These are phyloP conservation scores for Calocybe indica DNA, from an alignment of 768 basidiomycete species.

Conservation along the genomic window DNA sequence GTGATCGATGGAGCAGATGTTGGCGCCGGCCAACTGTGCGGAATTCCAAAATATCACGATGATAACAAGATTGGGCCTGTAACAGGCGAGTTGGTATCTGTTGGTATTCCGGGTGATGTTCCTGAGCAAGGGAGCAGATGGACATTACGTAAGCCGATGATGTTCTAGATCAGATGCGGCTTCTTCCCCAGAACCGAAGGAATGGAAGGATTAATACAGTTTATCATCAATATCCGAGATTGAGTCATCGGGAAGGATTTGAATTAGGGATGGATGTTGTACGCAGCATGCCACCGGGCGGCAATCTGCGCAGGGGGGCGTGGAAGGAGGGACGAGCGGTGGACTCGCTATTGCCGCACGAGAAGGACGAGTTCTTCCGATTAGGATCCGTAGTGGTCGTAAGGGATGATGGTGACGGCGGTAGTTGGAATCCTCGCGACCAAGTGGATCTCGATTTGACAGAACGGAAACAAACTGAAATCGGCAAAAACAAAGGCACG, in stretches of 20 bases:
- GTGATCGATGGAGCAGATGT: too few relatives aligned
- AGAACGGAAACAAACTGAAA: constrained; percentile 41
- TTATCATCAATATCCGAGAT: constrained; percentile 25
- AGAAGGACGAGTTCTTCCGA: constrained; percentile 4
- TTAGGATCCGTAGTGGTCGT: constrained; percentile 16
- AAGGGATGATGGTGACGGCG: constrained; percentile 10
- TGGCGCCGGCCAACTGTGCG: too few relatives aligned
- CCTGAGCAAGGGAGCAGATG: constrained; percentile 15
- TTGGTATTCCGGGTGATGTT: constrained; percentile 4
- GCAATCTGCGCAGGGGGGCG: constrained; percentile 21
- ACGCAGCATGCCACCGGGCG: constrained; percentile 15
- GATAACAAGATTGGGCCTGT: too few relatives aligned
- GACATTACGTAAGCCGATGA: constrained; percentile 9
- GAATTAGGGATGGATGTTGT: background rate
- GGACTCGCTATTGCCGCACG: constrained; percentile 2
- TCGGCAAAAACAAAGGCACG: constrained; percentile 52
- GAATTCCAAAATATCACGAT: too few relatives aligned
- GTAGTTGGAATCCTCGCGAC: background rate
- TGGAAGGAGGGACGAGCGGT: background rate
- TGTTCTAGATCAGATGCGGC: constrained; percentile 13
- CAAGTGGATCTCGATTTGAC: constrained; percentile 6
- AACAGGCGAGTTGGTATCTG: too few relatives aligned
- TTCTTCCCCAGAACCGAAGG: constrained; percentile 27
- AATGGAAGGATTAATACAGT: constrained; percentile 16
- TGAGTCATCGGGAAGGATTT: constrained; percentile 9